phyloP scores from a whole-genome alignment of 129 eudicot genomes.

The Flaveria linearis region DNA sequence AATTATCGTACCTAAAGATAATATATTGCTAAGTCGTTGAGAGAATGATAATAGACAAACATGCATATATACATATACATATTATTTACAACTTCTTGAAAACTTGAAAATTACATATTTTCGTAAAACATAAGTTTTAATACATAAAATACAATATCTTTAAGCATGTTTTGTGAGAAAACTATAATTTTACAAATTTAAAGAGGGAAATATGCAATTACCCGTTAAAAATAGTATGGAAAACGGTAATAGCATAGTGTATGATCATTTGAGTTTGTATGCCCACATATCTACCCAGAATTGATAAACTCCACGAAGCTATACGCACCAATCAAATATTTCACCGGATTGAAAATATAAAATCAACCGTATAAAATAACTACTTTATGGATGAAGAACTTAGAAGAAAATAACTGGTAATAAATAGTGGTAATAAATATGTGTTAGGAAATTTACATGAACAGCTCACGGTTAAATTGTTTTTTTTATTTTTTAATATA shows the following conservation, averaged over 20 bases:
- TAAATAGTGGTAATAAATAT: background rate
- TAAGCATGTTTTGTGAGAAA: too few relatives aligned
- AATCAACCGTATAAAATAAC: constrained; percentile 1
- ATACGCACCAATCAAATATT: constrained; percentile 36
- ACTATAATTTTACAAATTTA: too few relatives aligned
- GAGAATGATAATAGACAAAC: background rate
- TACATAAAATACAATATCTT: too few relatives aligned
- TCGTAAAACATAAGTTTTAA: too few relatives aligned
- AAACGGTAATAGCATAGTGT: background rate
- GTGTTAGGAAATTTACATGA: background rate
- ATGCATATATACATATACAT: background rate
- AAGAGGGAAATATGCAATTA: too few relatives aligned
- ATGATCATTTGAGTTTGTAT: constrained; percentile 16
- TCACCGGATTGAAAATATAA: background rate
- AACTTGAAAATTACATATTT: too few relatives aligned
- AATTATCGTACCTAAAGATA: background rate
- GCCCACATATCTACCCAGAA: constrained; percentile 26
- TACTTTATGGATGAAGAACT: background rate
- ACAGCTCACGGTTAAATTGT: too few relatives aligned
- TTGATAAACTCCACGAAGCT: constrained; percentile 25
- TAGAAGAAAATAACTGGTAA: too few relatives aligned
- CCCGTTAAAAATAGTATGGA: background rate
- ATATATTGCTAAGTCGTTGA: background rate
- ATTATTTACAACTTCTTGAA: background rate
- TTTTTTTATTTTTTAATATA: too few relatives aligned